These are phyloP conservation scores for Chlamydomonas incerta DNA, from an alignment of 139 green algal genomes.

Conservation along the genomic window DNA sequence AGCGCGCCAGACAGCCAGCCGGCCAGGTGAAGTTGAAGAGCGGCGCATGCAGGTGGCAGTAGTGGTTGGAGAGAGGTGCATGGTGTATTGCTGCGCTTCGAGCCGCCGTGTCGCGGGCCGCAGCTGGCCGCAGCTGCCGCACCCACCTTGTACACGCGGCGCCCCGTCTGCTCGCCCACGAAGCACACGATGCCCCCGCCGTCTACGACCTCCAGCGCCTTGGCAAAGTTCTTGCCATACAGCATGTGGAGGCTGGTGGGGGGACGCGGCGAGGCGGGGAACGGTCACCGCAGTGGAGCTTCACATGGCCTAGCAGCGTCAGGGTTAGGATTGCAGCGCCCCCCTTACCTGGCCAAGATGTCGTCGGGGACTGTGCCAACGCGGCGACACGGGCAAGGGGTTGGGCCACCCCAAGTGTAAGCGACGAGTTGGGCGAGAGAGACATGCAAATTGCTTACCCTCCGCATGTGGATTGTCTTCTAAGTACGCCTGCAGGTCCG, in stretches of 20 bases:
- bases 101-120: no score
- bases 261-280: neutral
- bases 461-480: neutral
- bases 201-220: slow-evolving; percentile 83
- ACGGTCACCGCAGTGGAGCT: no score
- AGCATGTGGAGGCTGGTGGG: slow-evolving; percentile 74
- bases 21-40: neutral
- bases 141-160: slow-evolving; percentile 76
- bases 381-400: neutral
- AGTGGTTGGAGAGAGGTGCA: no score
- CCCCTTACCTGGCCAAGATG: neutral
- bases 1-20: no score
- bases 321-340: neutral
- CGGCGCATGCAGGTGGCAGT: no score
- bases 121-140: no score
- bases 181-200: slow-evolving; percentile 70
- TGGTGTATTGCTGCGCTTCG: no score
- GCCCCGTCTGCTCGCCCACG: slow-evolving; percentile 59
- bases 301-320: neutral
- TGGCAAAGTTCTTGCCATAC: slow-evolving; percentile 77
- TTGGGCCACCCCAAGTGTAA: neutral
- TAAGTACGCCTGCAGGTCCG: slow-evolving; percentile 5
- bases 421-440: neutral
- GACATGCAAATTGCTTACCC: neutral
- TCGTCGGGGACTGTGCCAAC: slow-evolving; percentile 17